phyloP scores from a whole-genome alignment of 2,329 filamentous ascomycete genomes.

The Talaromyces marneffei region DNA sequence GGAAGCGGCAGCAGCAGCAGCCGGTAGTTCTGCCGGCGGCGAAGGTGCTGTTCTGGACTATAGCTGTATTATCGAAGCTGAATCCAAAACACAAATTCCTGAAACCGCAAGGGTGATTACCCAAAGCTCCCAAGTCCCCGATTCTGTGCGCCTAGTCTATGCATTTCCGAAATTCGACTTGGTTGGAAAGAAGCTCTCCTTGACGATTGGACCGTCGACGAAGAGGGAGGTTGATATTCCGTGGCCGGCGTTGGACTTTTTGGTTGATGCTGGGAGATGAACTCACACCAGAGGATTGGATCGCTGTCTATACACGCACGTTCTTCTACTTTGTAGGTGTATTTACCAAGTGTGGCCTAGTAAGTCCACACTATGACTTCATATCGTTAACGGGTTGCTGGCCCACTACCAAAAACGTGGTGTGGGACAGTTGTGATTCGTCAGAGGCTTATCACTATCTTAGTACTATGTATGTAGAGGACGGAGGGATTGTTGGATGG shows the following conservation, averaged over 20 bases:
- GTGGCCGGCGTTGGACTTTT: neutral
- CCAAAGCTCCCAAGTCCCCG: neutral
- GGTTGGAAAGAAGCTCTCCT: neutral
- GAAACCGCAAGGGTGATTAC: neutral
- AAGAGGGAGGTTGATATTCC: neutral
- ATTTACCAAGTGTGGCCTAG: neutral
- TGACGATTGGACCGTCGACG: neutral
- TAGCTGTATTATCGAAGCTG: neutral
- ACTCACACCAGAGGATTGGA: neutral
- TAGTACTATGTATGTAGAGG: too few relatives aligned
- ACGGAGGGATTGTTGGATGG: neutral
- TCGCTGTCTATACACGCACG: too few relatives aligned
- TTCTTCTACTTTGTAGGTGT: too few relatives aligned
- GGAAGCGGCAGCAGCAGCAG: conserved; percentile 14
- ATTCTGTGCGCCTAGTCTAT: neutral
- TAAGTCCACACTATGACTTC: too few relatives aligned
- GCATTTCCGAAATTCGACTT: neutral
- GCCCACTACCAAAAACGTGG: neutral
- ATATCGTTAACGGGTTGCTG: too few relatives aligned
- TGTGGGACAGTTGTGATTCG: neutral
- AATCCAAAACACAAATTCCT: neutral
- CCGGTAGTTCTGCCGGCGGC: too few relatives aligned
- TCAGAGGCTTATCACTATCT: neutral
- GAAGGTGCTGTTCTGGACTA: neutral
- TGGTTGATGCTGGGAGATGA: neutral